Percentiles rank a stretch among this genome's conserved stretches.
Conservation (phyloP, 352 stramenopile genomes). For the Phytophthora hibernalis region DNA sequence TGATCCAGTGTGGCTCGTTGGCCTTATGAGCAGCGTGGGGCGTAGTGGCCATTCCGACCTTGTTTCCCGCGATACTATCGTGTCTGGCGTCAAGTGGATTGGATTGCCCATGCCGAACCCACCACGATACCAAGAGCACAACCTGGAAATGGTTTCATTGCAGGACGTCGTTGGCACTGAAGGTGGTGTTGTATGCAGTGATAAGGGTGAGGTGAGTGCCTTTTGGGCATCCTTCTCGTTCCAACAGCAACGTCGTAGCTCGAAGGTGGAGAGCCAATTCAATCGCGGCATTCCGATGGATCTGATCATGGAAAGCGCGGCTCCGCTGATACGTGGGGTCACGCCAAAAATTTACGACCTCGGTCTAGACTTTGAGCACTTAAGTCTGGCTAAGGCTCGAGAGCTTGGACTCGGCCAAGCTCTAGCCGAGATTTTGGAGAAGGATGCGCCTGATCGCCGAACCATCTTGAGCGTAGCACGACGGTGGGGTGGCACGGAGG, state of each 20-base stretch:
- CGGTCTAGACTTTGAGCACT: slow-evolving; percentile 88
- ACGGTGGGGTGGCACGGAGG: slow-evolving; percentile 79
- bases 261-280: slow-evolving; percentile 88
- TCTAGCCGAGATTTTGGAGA: slow-evolving; percentile 79
- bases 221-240: slow-evolving; percentile 92
- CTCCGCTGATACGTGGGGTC: slow-evolving; percentile 70
- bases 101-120: slow-evolving; percentile 81
- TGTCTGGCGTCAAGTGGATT: slow-evolving; percentile 89
- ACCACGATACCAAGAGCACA: slow-evolving; percentile 88
- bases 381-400: slow-evolving; percentile 89
- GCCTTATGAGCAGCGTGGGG: slow-evolving; percentile 83
- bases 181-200: slow-evolving; percentile 81
- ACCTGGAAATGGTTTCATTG: slow-evolving; percentile 87
- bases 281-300: slow-evolving; percentile 89
- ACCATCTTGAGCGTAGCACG: slow-evolving; percentile 85
- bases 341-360: slow-evolving; percentile 83
- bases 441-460: slow-evolving; percentile 66
- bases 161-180: slow-evolving; percentile 87
- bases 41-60: slow-evolving; percentile 83
- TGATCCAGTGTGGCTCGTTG: slow-evolving; percentile 86
- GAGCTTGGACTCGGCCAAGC: slow-evolving; percentile 87
- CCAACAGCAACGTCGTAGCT: slow-evolving; percentile 74
- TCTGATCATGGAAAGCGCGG: slow-evolving; percentile 89
- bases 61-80: slow-evolving; percentile 86
- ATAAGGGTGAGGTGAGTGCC: slow-evolving; percentile 72